Evolutionary conservation across 805 yeast genomes (phyloP).

Genomic region (Yarrowia porcina): DNA sequence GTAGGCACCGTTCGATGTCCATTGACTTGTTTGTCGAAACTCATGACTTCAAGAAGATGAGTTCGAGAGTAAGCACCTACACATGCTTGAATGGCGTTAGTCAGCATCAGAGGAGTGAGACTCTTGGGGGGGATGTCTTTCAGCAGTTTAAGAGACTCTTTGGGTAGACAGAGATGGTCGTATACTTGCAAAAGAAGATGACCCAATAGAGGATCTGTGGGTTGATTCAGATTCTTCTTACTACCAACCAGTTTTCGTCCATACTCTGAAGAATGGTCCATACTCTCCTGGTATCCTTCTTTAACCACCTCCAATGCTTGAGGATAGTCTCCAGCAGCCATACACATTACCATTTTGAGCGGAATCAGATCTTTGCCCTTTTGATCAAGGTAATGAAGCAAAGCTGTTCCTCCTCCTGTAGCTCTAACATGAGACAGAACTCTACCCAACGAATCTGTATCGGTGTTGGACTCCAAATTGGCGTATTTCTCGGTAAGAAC

Average conservation of each 20-base stretch:
- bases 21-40: neutral
- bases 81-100: neutral
- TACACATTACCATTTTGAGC: conserved; percentile 6
- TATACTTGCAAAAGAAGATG: neutral
- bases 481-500: neutral
- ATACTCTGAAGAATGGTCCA: neutral
- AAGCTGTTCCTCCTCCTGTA: neutral
- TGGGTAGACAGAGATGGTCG: neutral
- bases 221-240: neutral
- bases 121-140: neutral
- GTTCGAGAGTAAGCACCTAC: conserved; percentile 1
- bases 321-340: conserved; percentile 16
- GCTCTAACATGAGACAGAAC: neutral
- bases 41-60: neutral
- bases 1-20: neutral
- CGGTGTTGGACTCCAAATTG: neutral
- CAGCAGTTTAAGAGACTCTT: neutral
- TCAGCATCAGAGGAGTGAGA: neutral
- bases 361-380: neutral
- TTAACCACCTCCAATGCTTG: neutral
- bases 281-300: neutral
- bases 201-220: neutral
- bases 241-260: neutral
- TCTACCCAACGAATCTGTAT: neutral
- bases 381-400: neutral